Conservation (phyloP, 2,329 filamentous ascomycete genomes). For the Fusarium hostae region DNA sequence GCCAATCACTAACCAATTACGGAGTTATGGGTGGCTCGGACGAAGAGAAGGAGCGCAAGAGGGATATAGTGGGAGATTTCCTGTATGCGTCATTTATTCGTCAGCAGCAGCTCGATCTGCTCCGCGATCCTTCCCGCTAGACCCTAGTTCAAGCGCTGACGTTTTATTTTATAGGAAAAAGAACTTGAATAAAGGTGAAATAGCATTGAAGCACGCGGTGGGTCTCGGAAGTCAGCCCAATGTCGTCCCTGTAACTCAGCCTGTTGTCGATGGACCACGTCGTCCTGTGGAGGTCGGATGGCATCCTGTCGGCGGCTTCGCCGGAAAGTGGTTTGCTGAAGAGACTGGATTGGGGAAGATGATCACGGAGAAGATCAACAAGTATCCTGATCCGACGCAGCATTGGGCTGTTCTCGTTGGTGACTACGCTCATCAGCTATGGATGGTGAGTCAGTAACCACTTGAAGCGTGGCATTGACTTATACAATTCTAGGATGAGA, state of each 20-base stretch:
- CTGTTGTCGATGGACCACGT: conserved; percentile 45
- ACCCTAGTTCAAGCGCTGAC: not conserved
- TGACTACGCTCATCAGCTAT: conserved; percentile 66
- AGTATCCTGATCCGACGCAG: conserved; percentile 68
- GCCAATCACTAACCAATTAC: not conserved
- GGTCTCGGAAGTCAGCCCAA: conserved; percentile 50
- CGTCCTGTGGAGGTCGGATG: conserved; percentile 63
- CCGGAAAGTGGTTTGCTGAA: conserved; percentile 69
- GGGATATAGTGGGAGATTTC: conserved; percentile 49
- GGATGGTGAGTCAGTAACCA: conserved; percentile 58
- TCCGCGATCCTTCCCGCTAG: not conserved
- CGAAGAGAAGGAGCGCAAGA: conserved; percentile 41
- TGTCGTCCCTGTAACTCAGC: conserved; percentile 45
- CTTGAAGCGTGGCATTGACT: too few species aligned
- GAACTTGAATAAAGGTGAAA: conserved; percentile 50
- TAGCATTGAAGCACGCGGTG: conserved; percentile 51
- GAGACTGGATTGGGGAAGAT: conserved; percentile 64
- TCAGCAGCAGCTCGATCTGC: not conserved
- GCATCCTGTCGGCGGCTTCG: conserved; percentile 67
- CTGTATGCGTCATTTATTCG: conserved; percentile 46
- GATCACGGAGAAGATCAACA: conserved; percentile 65
- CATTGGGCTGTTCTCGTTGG: conserved; percentile 70
- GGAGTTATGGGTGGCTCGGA: conserved; percentile 17
- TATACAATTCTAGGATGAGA: conserved; percentile 55
- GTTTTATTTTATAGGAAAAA: conserved; percentile 38